Conservation (phyloP, 2,329 filamentous ascomycete genomes). For the Parasarocladium wereldwijsianum region DNA sequence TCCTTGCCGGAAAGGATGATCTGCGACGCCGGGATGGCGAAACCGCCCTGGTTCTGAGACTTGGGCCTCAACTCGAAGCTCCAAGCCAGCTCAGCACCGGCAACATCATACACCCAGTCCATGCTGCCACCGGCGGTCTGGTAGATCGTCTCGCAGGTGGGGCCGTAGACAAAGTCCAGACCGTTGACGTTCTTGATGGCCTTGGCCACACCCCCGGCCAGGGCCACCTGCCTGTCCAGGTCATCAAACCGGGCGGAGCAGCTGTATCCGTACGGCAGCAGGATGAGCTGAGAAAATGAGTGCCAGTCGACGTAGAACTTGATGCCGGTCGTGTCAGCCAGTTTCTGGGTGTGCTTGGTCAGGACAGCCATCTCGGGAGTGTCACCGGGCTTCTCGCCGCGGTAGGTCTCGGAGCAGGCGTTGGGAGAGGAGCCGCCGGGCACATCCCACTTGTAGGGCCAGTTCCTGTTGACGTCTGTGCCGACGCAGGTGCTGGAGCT, state of each 20-base stretch:
- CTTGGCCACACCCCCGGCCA: slow-evolving; percentile 27
- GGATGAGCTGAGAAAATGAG: slow-evolving; percentile 40
- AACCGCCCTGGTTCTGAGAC: slow-evolving; percentile 17
- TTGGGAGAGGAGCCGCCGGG: slow-evolving; percentile 28
- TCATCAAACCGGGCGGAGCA: slow-evolving; percentile 29
- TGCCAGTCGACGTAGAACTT: slow-evolving; percentile 47
- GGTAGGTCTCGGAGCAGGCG: slow-evolving; percentile 30
- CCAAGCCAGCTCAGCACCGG: slow-evolving; percentile 18
- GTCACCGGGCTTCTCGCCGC: slow-evolving; percentile 22
- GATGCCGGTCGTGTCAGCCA: slow-evolving; percentile 21
- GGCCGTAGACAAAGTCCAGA: slow-evolving; percentile 21
- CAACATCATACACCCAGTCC: slow-evolving; percentile 23
- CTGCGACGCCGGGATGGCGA: slow-evolving; percentile 19
- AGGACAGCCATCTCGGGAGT: slow-evolving; percentile 33
- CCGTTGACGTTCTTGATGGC: slow-evolving; percentile 28
- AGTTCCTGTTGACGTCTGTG: slow-evolving; percentile 39
- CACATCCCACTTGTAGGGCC: slow-evolving; percentile 33
- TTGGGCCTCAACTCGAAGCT: slow-evolving; percentile 15
- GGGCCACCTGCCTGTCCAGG: slow-evolving; percentile 25
- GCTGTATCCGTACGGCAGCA: slow-evolving; percentile 39
- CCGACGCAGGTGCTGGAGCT: slow-evolving; percentile 23
- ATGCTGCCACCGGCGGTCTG: slow-evolving; percentile 26
- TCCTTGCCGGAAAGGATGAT: slow-evolving; percentile 21
- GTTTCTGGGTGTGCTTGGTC: slow-evolving; percentile 13
- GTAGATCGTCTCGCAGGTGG: slow-evolving; percentile 43